Evolutionary conservation across 495 filamentous ascomycete genomes (phyloP), one percentile per base, ranked within the genome.

Genomic region (Astrocystis sublimbata): DNA sequence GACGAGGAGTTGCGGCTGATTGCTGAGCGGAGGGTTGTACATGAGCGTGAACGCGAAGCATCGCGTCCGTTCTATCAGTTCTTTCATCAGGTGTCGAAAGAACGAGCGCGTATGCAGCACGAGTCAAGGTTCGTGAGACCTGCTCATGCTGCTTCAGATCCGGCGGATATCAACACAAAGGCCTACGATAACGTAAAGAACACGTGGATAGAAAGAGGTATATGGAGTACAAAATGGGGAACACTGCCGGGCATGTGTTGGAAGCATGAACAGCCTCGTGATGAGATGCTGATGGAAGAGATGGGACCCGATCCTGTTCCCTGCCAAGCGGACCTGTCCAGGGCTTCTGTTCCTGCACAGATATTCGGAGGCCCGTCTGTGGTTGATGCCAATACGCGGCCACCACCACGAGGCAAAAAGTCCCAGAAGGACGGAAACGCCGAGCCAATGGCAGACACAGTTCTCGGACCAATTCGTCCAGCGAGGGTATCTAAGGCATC

Each of bases 11-110:
- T 19, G 12, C 52, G 49, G 57, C 8, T 40, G 7, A 36, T 61
- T 6, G 24, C 19, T 15, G 31, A n/a, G 4, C 19, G 4, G 33
- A 5, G 5, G 33, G 13, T 9, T 35, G n/a, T 31, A 7, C 9
- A 24, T 8, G 33, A 54, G 10, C 58, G 56, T 6, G 47, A 69
- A 53, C 62, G 49, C 36, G 62, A 69, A 35, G 69, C 71, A 7
- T 73, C 70, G 33, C 65, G 66, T 36, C 72, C 67, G 38, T 65
- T 72, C 46, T 10, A 72, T 60, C 67, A 72, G 62, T 73, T 75
- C 46, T 3, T 71, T 24, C 73, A 65, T 57, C 69, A 75, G 43
- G 13, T 72, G 58, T 65, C 54, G 30, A 64, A 65, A 43, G 65
- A 72, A 62, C 33, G 52, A n/a, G 62, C 70, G 60, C 15, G 67